Evolutionary conservation across 352 stramenopile genomes (phyloP).

Genomic region (Phytophthora cryptogea): DNA sequence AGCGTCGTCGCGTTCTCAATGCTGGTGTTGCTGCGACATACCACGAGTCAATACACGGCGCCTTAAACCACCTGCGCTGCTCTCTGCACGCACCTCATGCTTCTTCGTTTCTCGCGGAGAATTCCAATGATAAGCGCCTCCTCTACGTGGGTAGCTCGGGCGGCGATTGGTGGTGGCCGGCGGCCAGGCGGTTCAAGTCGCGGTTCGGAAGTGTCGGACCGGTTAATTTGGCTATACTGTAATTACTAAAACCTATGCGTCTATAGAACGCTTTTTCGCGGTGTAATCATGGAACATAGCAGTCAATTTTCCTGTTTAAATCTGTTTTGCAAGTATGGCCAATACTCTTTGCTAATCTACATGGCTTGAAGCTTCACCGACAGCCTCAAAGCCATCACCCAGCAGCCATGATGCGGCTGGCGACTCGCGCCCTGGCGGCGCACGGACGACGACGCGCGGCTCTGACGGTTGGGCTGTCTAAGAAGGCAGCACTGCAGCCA

Average conservation of each 20-base stretch:
- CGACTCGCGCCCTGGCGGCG: conserved; percentile 16
- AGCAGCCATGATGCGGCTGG: conserved; percentile 19
- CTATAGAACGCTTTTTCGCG: not conserved
- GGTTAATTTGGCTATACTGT: not conserved
- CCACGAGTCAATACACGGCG: conserved; percentile 15
- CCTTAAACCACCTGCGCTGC: not conserved
- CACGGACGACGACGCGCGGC: conserved; percentile 15
- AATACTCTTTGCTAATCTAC: too few relatives aligned
- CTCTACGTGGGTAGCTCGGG: conserved; percentile 3
- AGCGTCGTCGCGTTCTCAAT: conserved; percentile 98
- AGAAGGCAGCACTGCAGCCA: not conserved
- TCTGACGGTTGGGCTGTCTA: conserved; percentile 1
- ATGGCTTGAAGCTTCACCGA: too few relatives aligned
- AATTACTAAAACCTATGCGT: not conserved
- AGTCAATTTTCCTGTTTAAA: not conserved
- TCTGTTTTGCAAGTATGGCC: not conserved
- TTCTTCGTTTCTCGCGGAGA: conserved; percentile 67
- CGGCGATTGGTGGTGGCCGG: conserved; percentile 34
- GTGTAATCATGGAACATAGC: too few relatives aligned
- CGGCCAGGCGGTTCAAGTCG: conserved; percentile 9
- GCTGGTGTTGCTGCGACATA: conserved; percentile 92
- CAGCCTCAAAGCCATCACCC: not conserved
- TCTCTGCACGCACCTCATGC: conserved; percentile 53
- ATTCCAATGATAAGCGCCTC: conserved; percentile 53
- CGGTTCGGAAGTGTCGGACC: conserved; percentile 13